Percentiles rank a stretch among this genome's conserved stretches.
These are phyloP conservation scores for Rosa chinensis DNA, from an alignment of 306 rosid species.

Conservation along the genomic window DNA sequence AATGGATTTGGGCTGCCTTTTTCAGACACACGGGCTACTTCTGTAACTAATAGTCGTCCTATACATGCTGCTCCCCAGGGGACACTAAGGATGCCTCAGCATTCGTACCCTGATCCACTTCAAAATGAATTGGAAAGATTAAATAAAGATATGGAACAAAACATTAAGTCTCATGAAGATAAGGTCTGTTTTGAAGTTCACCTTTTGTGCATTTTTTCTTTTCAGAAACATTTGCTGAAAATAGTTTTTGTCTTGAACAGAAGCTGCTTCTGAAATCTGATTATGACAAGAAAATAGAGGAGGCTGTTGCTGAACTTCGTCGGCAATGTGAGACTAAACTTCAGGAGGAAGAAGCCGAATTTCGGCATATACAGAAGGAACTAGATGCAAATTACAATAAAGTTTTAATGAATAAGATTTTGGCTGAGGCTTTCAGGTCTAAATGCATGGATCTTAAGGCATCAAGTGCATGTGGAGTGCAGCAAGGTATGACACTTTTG, in stretches of 20 bases:
- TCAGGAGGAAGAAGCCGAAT: conserved; percentile 47
- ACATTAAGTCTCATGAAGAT: conserved; percentile 37
- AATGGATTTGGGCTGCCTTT: conserved; percentile 22
- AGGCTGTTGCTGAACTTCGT: conserved; percentile 41
- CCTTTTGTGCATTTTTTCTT: conserved; percentile 12
- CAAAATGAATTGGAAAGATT: conserved; percentile 58
- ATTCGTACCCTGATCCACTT: conserved; percentile 51
- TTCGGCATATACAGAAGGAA: conserved; percentile 36
- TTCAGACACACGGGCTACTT: conserved; percentile 36
- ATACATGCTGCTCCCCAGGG: conserved; percentile 38
- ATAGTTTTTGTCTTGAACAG: conserved; percentile 46
- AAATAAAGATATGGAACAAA: conserved; percentile 36
- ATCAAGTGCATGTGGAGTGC: conserved; percentile 38
- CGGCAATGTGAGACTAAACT: conserved; percentile 51
- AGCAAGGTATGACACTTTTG: conserved; percentile 51
- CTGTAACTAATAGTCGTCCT: conserved; percentile 42
- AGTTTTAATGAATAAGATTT: conserved; percentile 46
- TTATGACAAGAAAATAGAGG: conserved; percentile 60
- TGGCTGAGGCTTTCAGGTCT: conserved; percentile 65
- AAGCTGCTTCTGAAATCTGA: conserved; percentile 51
- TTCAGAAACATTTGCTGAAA: conserved; percentile 14
- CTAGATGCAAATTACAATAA: conserved; percentile 38
- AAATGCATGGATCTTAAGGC: conserved; percentile 49
- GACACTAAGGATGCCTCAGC: conserved; percentile 28
- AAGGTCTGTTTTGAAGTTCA: conserved; percentile 47